Base-by-base conservation (phyloP, 768 basidiomycete species). In the Gymnopilus junonius region DNA sequence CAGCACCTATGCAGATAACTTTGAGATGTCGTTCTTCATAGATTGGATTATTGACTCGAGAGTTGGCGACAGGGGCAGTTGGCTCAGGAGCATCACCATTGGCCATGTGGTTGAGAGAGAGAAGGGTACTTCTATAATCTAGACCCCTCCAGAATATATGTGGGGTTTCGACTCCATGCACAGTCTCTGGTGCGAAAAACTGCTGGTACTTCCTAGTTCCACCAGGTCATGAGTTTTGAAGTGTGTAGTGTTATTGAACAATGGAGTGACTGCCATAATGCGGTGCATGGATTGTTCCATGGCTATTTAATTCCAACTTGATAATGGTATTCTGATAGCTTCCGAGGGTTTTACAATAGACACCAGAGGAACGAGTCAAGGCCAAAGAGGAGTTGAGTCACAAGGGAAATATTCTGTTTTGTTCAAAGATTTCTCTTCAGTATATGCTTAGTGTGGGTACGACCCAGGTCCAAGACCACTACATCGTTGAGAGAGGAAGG, bases 1-100 rank as follows among this genome's bases (percentile, higher is more conserved):
- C 77, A 14, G 75, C 76, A 10, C 77, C 76, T 17, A 77, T 69
- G 59, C 75, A 75, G 34, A 75, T 68, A 21, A 78, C 66, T 59
- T 65, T 74, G 62, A 76, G 59, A 34, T 59, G 70, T 8, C 73
- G 62, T 51, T 75, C 71, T 3, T 65, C 43, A 50, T 76, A 69
- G 11, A 78, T 73, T 15, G 73, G 75, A 11, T 69, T 70, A 5
- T 45, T 55, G 20, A 65, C 34, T 7, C 64, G 29, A 12, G 27
- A n/a, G 20, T 46, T 27, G 20, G 31, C 37, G 31, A 23, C 7
- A 37, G 59, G 40, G 32, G 45, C 29, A 27, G 55, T 6, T n/a
- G 34, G 15, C 17, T 32, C 53, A 23, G 37, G 37, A 10, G 42
- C 29, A 35, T 17, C 35, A 20, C 58, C 31, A 14, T 54, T 35